Percentiles rank a stretch among this genome's conserved stretches.
Evolutionary conservation across 345 rosid genomes (phyloP).

Genomic region (Microcos paniculata): DNA sequence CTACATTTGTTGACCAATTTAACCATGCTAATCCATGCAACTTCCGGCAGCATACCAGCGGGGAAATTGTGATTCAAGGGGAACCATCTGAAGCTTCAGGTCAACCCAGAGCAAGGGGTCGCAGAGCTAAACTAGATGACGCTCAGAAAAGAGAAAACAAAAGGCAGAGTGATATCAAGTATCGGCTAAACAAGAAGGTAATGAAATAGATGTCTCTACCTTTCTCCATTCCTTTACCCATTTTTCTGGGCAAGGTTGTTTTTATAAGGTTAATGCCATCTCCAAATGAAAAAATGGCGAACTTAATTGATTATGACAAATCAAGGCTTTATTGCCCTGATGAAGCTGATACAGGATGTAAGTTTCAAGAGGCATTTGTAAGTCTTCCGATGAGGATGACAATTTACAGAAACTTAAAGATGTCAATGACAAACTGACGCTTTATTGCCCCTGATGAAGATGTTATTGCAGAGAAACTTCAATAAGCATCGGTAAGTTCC

Average conservation of each 20-base stretch:
- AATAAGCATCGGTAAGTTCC: not conserved
- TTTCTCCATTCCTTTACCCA: not conserved
- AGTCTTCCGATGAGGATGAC: not conserved
- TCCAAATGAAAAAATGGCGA: not conserved
- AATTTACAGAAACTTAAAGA: not conserved
- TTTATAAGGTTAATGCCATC: not conserved
- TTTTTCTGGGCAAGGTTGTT: not conserved
- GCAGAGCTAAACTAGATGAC: not conserved
- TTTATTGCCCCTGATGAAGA: not conserved
- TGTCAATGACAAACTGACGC: not conserved
- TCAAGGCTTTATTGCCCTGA: not conserved
- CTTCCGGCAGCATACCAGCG: not conserved
- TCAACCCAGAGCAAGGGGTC: not conserved
- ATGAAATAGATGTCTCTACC: not conserved
- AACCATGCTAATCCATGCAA: not conserved
- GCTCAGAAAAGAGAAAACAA: not conserved
- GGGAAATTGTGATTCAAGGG: not conserved
- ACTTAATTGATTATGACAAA: not conserved
- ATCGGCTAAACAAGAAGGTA: not conserved
- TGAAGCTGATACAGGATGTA: not conserved
- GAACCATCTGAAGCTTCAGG: constrained; percentile 4
- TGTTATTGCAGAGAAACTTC: not conserved
- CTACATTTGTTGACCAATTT: not conserved
- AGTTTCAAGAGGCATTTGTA: not conserved
- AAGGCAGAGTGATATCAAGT: not conserved